A percentile compares a stretch with the other conserved stretches of the same genome.
Evolutionary conservation across 2,329 filamentous ascomycete genomes (phyloP).

Genomic region (Aquanectria penicillioides): DNA sequence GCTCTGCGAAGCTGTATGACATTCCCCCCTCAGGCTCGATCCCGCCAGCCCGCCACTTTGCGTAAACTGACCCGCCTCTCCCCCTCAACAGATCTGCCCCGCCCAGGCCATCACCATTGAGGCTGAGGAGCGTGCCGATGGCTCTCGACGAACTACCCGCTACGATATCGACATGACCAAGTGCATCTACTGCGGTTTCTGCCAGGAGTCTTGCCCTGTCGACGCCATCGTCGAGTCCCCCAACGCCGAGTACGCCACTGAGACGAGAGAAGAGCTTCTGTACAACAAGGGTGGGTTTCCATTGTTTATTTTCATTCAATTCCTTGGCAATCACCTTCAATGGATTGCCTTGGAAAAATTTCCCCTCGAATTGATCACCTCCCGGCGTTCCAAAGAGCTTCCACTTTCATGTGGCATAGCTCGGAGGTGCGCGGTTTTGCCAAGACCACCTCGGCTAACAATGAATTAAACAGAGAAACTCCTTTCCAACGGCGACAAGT

Average conservation of each 20-base stretch:
- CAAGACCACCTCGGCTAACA: conserved; percentile 33
- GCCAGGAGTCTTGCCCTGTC: conserved; percentile 98
- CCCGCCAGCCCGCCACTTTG: not conserved
- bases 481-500: conserved; percentile 90
- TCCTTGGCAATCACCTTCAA: not conserved
- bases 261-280: conserved; percentile 87
- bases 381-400: not conserved
- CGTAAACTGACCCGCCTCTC: conserved; percentile 22
- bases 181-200: conserved; percentile 99
- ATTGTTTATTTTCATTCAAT: not conserved
- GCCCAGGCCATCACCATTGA: conserved; percentile 99
- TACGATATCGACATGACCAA: conserved; percentile 99
- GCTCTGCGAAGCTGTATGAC: conserved; percentile 86
- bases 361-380: not conserved
- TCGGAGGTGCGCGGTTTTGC: conserved; percentile 20
- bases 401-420: not conserved
- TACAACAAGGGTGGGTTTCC: conserved; percentile 83
- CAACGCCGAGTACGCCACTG: conserved; percentile 71
- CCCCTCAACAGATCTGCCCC: conserved; percentile 76
- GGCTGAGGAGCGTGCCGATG: conserved; percentile 96
- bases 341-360: not conserved
- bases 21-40: not conserved
- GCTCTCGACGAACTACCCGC: conserved; percentile 91
- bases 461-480: conserved; percentile 72
- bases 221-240: conserved; percentile 82